Evolutionary conservation across 495 filamentous ascomycete genomes (phyloP).

Genomic region (Astrothelium macrocarpum): DNA sequence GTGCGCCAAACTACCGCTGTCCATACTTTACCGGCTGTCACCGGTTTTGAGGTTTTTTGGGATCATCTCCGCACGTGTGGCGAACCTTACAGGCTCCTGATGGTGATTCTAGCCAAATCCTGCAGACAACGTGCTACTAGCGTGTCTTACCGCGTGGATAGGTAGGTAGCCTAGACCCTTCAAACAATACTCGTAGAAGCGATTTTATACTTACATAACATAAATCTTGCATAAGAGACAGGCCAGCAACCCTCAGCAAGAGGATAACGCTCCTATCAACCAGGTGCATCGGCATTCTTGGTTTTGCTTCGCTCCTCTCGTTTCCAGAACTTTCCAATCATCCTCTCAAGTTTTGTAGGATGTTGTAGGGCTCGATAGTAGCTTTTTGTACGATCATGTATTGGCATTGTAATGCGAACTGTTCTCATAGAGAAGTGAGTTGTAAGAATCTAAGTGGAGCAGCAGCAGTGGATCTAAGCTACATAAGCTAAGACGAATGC

Average conservation of each 20-base stretch:
- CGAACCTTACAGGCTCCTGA: background rate
- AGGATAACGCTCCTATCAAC: background rate
- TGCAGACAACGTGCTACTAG: background rate
- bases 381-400: too few species aligned
- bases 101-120: background rate
- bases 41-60: background rate
- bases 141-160: background rate
- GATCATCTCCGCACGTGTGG: conserved; percentile 3
- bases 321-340: background rate
- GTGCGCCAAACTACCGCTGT: background rate
- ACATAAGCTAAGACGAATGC: too few species aligned
- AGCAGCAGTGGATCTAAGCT: too few species aligned
- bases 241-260: background rate
- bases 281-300: background rate
- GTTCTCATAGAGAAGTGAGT: too few species aligned
- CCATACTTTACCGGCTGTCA: background rate
- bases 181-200: background rate
- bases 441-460: too few species aligned
- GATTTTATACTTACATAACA: background rate
- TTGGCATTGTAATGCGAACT: too few species aligned
- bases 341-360: too few species aligned
- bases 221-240: background rate
- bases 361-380: too few species aligned
- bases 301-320: background rate
- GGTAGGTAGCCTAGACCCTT: background rate